These are phyloP conservation scores for Sechiopsis laciniata DNA, from an alignment of 306 rosid genomes.

Conservation along the genomic window DNA sequence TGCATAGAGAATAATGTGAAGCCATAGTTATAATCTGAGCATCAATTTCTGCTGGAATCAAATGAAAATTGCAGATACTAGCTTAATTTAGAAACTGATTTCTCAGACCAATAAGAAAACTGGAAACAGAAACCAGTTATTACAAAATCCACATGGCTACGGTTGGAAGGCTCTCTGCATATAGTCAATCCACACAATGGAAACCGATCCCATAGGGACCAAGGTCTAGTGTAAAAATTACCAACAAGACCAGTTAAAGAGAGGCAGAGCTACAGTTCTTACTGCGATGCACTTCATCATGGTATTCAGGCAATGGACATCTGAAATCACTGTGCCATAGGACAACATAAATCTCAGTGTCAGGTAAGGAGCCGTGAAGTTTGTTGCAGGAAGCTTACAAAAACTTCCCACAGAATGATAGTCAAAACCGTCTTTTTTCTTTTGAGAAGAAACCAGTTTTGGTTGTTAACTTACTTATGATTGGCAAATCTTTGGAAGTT, in stretches of 20 bases:
- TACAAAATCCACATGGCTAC: not conserved
- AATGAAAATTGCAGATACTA: not conserved
- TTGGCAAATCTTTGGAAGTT: slow-evolving; percentile 84
- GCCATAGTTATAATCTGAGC: not conserved
- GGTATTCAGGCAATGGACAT: slow-evolving; percentile 64
- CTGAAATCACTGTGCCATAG: slow-evolving; percentile 66
- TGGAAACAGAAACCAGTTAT: not conserved
- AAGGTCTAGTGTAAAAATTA: not conserved
- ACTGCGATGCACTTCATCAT: slow-evolving; percentile 98
- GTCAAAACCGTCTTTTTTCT: not conserved
- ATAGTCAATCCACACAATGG: not conserved
- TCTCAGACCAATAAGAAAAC: slow-evolving; percentile 12
- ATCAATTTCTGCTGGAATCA: not conserved
- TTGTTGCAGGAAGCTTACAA: not conserved
- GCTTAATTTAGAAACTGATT: not conserved
- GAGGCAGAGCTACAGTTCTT: slow-evolving; percentile 25
- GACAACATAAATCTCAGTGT: slow-evolving; percentile 15
- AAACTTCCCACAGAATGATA: not conserved
- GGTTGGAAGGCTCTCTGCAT: not conserved
- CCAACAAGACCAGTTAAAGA: not conserved
- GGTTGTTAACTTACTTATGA: slow-evolving; percentile 63
- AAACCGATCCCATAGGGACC: not conserved
- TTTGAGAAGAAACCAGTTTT: slow-evolving; percentile 5
- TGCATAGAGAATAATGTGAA: slow-evolving; percentile 8
- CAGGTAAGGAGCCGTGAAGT: slow-evolving; percentile 21